Evolutionary conservation across 768 basidiomycete species (phyloP).

Genomic region (Suillus cothurnatus): DNA sequence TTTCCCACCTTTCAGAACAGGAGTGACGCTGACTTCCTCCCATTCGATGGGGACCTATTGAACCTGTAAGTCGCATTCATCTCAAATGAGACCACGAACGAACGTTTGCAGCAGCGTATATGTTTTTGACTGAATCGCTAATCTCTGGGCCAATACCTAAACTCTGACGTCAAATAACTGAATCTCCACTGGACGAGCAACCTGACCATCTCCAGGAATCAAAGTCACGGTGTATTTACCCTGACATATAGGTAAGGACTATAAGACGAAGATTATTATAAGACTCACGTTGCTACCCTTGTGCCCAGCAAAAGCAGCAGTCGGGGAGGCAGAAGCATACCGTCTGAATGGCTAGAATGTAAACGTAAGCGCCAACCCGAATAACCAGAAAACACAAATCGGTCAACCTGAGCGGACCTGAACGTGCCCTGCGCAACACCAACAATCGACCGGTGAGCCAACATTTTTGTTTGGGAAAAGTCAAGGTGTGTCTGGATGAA

Average conservation of each 20-base stretch:
- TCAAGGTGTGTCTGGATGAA: slow-evolving; percentile 20
- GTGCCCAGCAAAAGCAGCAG: slow-evolving; percentile 88
- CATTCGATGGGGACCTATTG: slow-evolving; percentile 93
- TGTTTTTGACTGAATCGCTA: slow-evolving; percentile 91
- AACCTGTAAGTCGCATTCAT: slow-evolving; percentile 15
- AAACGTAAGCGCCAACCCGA: slow-evolving; percentile 15
- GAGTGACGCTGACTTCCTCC: slow-evolving; percentile 98
- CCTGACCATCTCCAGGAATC: slow-evolving; percentile 92
- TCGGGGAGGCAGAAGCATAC: slow-evolving; percentile 75
- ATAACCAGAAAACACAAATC: neutral
- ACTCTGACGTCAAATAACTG: slow-evolving; percentile 18
- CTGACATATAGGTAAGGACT: slow-evolving; percentile 40
- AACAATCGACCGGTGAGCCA: slow-evolving; percentile 58
- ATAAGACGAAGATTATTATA: neutral
- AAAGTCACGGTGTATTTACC: slow-evolving; percentile 97
- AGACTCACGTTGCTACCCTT: slow-evolving; percentile 81
- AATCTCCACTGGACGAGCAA: slow-evolving; percentile 23
- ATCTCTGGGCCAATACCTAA: slow-evolving; percentile 99
- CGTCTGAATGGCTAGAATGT: slow-evolving; percentile 50
- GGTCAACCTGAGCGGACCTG: slow-evolving; percentile 49
- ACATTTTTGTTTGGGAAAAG: slow-evolving; percentile 47
- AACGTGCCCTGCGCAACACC: slow-evolving; percentile 56
- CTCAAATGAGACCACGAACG: slow-evolving; percentile 17
- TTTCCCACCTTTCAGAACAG: slow-evolving; percentile 92
- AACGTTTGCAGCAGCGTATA: slow-evolving; percentile 88